phyloP scores from a whole-genome alignment of 108 stramenopile genomes.

The Seminavis robusta region DNA sequence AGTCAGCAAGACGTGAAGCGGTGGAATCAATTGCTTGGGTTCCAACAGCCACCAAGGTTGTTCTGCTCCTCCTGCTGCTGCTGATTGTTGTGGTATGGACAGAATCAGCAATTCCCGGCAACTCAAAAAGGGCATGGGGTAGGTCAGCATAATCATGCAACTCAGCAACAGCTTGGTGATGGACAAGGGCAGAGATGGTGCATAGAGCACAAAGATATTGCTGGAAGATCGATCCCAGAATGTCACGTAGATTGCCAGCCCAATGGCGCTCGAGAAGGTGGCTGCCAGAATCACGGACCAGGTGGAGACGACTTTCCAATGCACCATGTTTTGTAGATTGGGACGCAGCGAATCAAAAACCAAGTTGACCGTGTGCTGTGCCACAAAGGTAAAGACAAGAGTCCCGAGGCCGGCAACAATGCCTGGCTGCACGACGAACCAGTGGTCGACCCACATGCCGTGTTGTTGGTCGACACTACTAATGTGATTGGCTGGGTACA shows the following conservation, averaged over 20 bases:
- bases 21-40: conserved; percentile 30
- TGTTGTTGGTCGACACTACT: neutral
- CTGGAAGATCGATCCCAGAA: conserved; percentile 45
- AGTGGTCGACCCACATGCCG: neutral
- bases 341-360: conserved; percentile 35
- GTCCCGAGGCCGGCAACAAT: conserved; percentile 47
- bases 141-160: conserved; percentile 56
- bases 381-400: conserved; percentile 62
- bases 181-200: conserved; percentile 28
- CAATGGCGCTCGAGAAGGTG: conserved; percentile 34
- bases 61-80: neutral
- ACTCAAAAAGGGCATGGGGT: conserved; percentile 61
- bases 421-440: conserved; percentile 10
- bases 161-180: conserved; percentile 46
- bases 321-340: conserved; percentile 20
- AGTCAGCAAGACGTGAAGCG: conserved; percentile 40
- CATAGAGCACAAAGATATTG: conserved; percentile 46
- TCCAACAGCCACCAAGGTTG: neutral
- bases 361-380: conserved; percentile 54
- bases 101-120: conserved; percentile 48
- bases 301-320: conserved; percentile 44
- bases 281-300: conserved; percentile 35
- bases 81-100: neutral
- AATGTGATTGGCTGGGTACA: conserved; percentile 2
- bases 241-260: conserved; percentile 53